These are phyloP conservation scores for Verticillium zaregamsianum DNA, from an alignment of 2,329 filamentous ascomycete genomes.

Conservation along the genomic window DNA sequence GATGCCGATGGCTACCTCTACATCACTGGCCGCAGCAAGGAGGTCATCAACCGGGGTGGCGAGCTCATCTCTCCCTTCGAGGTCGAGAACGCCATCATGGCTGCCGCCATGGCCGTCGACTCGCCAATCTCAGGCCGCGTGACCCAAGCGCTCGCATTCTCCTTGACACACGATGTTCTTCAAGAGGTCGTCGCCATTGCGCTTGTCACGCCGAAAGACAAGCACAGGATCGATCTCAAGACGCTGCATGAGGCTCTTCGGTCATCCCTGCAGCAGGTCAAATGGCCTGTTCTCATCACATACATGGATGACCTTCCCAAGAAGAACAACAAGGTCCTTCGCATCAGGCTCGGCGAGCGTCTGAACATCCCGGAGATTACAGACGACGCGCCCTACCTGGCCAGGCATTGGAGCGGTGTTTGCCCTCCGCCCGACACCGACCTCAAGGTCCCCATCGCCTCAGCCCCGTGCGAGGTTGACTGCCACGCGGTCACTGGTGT, in stretches of 20 bases:
- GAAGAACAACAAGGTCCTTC: slow-evolving; percentile 53
- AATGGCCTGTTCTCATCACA: slow-evolving; percentile 46
- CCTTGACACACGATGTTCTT: slow-evolving; percentile 45
- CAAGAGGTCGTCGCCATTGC: slow-evolving; percentile 53
- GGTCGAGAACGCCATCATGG: slow-evolving; percentile 52
- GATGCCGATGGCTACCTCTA: slow-evolving; percentile 47
- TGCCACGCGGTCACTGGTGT: slow-evolving; percentile 18
- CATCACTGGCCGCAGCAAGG: slow-evolving; percentile 51
- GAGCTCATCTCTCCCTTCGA: slow-evolving; percentile 58
- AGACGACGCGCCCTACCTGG: slow-evolving; percentile 36
- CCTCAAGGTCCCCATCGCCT: slow-evolving; percentile 35
- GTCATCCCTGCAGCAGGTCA: slow-evolving; percentile 44
- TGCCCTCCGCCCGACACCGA: slow-evolving; percentile 45
- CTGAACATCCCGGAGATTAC: slow-evolving; percentile 38
- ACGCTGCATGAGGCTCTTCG: slow-evolving; percentile 42
- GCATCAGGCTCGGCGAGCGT: slow-evolving; percentile 47
- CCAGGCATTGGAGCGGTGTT: slow-evolving; percentile 44
- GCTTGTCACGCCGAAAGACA: slow-evolving; percentile 40
- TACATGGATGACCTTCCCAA: slow-evolving; percentile 54
- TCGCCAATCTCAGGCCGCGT: slow-evolving; percentile 43
- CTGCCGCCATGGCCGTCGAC: slow-evolving; percentile 33
- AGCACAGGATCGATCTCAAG: slow-evolving; percentile 41
- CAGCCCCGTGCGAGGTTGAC: slow-evolving; percentile 28
- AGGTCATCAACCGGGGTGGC: slow-evolving; percentile 54
- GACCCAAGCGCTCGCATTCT: slow-evolving; percentile 48